phyloP scores from a whole-genome alignment of 2,329 filamentous ascomycete genomes.

The Thelonectria olida region DNA sequence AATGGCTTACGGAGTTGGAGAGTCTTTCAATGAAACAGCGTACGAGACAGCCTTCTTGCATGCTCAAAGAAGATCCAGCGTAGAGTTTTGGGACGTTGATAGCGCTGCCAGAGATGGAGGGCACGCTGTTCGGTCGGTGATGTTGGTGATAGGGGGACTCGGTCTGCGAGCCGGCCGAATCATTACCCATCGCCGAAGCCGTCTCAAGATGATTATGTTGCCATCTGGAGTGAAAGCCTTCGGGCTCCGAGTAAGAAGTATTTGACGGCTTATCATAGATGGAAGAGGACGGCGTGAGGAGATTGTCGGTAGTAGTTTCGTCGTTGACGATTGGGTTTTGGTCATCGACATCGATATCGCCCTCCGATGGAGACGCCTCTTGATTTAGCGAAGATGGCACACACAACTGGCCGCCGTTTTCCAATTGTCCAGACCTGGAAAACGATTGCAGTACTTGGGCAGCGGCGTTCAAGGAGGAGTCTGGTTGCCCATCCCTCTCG shows the following conservation, averaged over 20 bases:
- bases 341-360: not conserved
- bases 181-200: not conserved
- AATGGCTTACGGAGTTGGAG: conserved; percentile 10
- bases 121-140: not conserved
- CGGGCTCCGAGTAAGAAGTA: not conserved
- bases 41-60: conserved; percentile 22
- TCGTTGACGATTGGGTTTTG: not conserved
- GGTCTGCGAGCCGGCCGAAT: not conserved
- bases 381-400: not conserved
- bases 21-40: conserved; percentile 24
- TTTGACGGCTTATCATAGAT: not conserved
- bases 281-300: not conserved
- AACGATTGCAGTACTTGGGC: conserved; percentile 17
- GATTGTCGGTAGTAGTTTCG: not conserved
- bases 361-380: not conserved
- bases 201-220: not conserved
- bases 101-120: not conserved
- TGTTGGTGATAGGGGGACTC: not conserved
- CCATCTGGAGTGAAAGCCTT: not conserved
- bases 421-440: not conserved
- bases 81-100: not conserved
- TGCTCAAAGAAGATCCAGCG: not conserved
- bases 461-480: conserved; percentile 15
- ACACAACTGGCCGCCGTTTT: not conserved
- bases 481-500: not conserved